Evolutionary conservation across 352 stramenopile species (phyloP).

Genomic region (Pythium dissotocum): DNA sequence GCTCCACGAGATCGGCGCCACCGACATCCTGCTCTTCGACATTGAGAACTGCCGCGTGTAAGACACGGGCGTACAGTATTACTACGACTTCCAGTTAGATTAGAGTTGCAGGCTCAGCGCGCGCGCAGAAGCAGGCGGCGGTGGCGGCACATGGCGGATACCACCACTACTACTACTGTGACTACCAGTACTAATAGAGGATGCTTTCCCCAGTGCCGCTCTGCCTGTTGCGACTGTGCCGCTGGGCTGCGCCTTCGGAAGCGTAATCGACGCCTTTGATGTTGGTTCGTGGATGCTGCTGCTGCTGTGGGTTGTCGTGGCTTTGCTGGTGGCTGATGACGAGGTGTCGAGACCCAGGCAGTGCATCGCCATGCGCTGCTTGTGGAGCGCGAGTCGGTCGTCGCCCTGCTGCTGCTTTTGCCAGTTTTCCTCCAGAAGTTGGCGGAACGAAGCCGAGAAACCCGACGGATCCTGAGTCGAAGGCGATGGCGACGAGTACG

Average conservation of each 20-base stretch:
- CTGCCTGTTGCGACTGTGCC: not conserved
- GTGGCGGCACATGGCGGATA: conserved; percentile 7
- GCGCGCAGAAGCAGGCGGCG: not conserved
- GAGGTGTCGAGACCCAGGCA: conserved; percentile 43
- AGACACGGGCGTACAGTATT: conserved; percentile 7
- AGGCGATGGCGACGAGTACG: not conserved
- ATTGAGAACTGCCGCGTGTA: conserved; percentile 94
- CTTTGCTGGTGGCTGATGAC: not conserved
- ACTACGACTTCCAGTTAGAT: conserved; percentile 12
- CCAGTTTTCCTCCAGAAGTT: conserved; percentile 66
- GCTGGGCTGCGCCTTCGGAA: not conserved
- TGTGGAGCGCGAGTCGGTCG: conserved; percentile 27
- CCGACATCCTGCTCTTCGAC: conserved; percentile 96
- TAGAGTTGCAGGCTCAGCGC: conserved; percentile 22
- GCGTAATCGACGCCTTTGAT: not conserved
- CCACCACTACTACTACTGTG: not conserved
- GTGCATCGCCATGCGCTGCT: conserved; percentile 47
- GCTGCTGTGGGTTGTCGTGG: not conserved
- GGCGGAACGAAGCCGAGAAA: conserved; percentile 46
- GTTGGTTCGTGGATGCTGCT: not conserved
- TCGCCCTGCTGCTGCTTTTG: conserved; percentile 28
- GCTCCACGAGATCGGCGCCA: conserved; percentile 93
- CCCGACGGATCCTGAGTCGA: conserved; percentile 46
- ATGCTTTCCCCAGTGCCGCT: not conserved
- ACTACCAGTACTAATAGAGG: not conserved